Evolutionary conservation across 2,329 filamentous ascomycete genomes (phyloP), one percentile per base, ranked within the genome.

Genomic region (Penicillium sp.): DNA sequence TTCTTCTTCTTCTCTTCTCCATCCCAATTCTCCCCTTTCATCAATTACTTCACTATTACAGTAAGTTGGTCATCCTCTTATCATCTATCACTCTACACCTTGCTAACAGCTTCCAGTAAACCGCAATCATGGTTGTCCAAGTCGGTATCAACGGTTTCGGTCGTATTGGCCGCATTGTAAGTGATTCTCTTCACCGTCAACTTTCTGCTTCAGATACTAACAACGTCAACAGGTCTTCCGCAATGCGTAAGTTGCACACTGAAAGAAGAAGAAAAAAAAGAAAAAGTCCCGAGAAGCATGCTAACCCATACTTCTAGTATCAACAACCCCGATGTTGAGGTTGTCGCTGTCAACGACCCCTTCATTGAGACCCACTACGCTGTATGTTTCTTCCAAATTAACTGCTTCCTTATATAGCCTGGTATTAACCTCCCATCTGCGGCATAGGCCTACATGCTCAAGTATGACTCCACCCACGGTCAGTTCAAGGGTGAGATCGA

Each of bases 81-180:
- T 39, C 31, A 19, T 44, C 13, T 31, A 29, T 48, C 29, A 27
- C 56, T 52, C 29, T 45, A 41, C 47, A 50, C 41, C 34, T 55
- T 4, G 39, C 70, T 72, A 64, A 72, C 65, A 65, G 48, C 56
- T 69, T 63, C 65, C 63, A 68, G 69, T 65, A 64, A 59, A 64
- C 61, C 61, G 63, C 65, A 66, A 75, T 67, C 60, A 75, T 74
- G 72, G 71, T 46, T 48, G 43, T 57, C 16, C 50, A 95, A 87
- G 91, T 95, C 78, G 92, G 92, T 80, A 97, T 96, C 89, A 97
- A 97, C 89, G 93, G 94, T 81, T 99, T 99, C 85, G 94, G 94
- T 84, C 92, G 94, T 82, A 99, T 99, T 82, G 94, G 94, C 76
- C 90, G 94, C 80, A 97, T 99, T 79, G 86, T 81, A 72, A 73